Percentiles rank a stretch among this genome's conserved stretches.
Evolutionary conservation across 495 filamentous ascomycete species (phyloP).

Genomic region (Lichina pygmaea): DNA sequence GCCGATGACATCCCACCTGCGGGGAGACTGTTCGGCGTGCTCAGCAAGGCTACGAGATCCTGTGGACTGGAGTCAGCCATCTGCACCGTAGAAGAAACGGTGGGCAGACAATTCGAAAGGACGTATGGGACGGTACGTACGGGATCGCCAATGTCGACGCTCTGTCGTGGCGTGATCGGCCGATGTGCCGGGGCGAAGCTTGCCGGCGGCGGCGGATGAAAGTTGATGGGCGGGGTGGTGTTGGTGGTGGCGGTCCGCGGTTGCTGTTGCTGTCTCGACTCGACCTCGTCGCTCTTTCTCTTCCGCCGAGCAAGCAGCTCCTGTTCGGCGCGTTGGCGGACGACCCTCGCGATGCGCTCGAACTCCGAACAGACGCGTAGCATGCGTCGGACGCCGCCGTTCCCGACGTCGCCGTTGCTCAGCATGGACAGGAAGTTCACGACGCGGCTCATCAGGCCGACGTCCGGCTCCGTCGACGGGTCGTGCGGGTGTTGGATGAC

Average conservation of each 20-base stretch:
- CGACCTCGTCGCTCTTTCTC: conserved; percentile 37
- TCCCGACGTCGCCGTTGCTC: conserved; percentile 38
- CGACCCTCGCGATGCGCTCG: conserved; percentile 75
- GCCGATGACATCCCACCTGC: no score
- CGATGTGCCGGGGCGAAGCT: background rate
- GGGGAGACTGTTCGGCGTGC: no score
- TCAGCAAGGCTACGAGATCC: no score
- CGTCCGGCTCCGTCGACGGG: conserved; percentile 60
- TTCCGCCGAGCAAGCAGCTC: conserved; percentile 55
- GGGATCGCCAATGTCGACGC: background rate
- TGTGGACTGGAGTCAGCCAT: no score
- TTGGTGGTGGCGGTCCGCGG: background rate
- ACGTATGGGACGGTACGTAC: background rate
- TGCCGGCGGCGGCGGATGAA: background rate
- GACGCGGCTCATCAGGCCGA: conserved; percentile 74
- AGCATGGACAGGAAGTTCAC: conserved; percentile 71
- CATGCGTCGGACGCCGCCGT: conserved; percentile 77
- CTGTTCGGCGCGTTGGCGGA: conserved; percentile 73
- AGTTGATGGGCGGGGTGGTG: background rate
- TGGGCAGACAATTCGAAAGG: no score
- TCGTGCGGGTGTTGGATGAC: conserved; percentile 92
- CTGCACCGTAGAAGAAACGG: no score
- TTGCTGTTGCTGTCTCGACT: conserved; percentile 9
- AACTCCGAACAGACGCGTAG: conserved; percentile 81
- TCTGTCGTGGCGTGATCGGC: background rate